Evolutionary conservation across 768 basidiomycete species (phyloP).

Genomic region (Collybiopsis luxurians): DNA sequence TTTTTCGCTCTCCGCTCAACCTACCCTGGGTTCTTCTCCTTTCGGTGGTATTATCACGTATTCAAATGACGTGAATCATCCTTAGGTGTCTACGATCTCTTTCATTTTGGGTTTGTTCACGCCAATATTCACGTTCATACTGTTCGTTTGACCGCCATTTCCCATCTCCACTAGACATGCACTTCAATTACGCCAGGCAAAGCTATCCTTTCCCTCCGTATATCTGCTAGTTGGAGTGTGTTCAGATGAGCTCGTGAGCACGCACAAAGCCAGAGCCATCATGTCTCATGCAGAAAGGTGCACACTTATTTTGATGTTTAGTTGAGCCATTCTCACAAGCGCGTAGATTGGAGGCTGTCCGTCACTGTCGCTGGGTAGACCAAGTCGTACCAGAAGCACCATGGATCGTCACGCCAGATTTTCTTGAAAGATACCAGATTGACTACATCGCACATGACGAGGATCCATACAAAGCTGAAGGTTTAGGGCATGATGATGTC

Average conservation of each 20-base stretch:
- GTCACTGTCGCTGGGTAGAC: conserved; percentile 98
- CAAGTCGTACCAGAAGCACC: conserved; percentile 90
- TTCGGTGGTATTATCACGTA: too few species aligned
- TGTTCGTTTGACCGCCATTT: conserved; percentile 6
- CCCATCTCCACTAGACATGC: conserved; percentile 65
- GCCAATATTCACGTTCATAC: neutral
- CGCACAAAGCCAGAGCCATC: conserved; percentile 79
- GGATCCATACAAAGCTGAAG: conserved; percentile 77
- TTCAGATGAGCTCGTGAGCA: conserved; percentile 78
- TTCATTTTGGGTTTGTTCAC: conserved; percentile 83
- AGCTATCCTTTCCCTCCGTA: conserved; percentile 87
- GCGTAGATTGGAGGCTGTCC: conserved; percentile 75
- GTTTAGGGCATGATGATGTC: conserved; percentile 66
- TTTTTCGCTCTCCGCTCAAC: neutral
- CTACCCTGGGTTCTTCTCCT: too few species aligned
- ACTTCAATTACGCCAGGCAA: conserved; percentile 93
- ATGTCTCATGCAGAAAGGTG: conserved; percentile 89
- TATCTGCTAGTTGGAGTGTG: conserved; percentile 93
- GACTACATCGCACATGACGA: conserved; percentile 99
- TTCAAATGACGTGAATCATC: too few species aligned
- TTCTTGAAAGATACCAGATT: conserved; percentile 81
- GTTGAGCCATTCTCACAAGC: conserved; percentile 3
- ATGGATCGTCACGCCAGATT: conserved; percentile 83
- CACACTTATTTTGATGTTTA: conserved; percentile 13
- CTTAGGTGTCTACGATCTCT: conserved; percentile 91